Evolutionary conservation across 2,329 filamentous ascomycete species (phyloP), one percentile per base, ranked within the genome.

Genomic region (Cordyceps fumosorosea): DNA sequence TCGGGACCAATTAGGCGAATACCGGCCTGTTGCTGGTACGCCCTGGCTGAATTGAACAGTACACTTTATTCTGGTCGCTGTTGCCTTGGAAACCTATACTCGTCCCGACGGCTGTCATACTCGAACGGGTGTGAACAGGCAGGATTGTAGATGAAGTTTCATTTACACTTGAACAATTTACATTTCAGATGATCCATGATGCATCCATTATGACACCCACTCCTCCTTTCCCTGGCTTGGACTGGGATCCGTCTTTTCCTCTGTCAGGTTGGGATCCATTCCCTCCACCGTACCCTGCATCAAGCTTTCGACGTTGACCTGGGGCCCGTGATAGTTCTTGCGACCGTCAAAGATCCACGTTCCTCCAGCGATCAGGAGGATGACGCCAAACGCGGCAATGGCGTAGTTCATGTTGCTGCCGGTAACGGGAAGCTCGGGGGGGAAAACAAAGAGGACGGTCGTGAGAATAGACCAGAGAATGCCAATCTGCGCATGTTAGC

Each of bases 401-500:
- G 75, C 78, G 67, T 82, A 81, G 68, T 81, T 92, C 89, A 91
- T 91, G 74, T 84, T 90, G 66, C 76, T 83, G 0, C 81, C 78
- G 0, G 84, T 85, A 2, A 88, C 86, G 0, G 87, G 87, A 22
- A 64, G 47, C 40, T 54, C 58, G 20, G 62, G 58, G 5, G 62
- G 62, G 58, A 64, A 64, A 7, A 64, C 58, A 22, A 64, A 64
- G 1, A 92, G 78, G 0, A 91, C 84, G 0, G 88, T 91, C 0
- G 89, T 91, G n/a, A 91, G 71, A 14, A 84, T 75, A 1, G 87
- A 83, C 74, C 88, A 92, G 0, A 77, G 76, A 53, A 92, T 78
- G 5, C 89, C 87, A 47, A 64, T 45, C 62, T 64, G 20, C 2
- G 37, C 14, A 11, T 64, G 40, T 70, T 57, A 64, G 51, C 42